Percentiles rank a stretch among this genome's conserved stretches.
phyloP scores from a whole-genome alignment of 768 basidiomycete species.

The button mushroom (Agaricus bisporus) region DNA sequence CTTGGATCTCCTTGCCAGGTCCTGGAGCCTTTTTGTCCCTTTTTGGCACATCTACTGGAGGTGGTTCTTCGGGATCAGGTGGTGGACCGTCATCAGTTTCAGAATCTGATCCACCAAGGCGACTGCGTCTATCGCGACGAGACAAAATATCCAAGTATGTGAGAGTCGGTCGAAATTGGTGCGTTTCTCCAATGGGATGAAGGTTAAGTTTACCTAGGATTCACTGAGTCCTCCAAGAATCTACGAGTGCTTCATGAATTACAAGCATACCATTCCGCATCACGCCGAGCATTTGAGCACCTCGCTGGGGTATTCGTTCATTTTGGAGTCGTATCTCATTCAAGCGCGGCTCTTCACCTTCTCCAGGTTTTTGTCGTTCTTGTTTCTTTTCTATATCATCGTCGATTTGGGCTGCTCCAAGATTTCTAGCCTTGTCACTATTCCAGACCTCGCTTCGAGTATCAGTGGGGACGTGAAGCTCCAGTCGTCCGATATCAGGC shows the following conservation, averaged over 20 bases:
- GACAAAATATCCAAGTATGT: slow-evolving; percentile 74
- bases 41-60: slow-evolving; percentile 36
- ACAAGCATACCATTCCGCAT: slow-evolving; percentile 55
- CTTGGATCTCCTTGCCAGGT: slow-evolving; percentile 74
- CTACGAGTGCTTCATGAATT: neutral
- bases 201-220: slow-evolving; percentile 62
- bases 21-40: slow-evolving; percentile 55
- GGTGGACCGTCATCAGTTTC: slow-evolving; percentile 79
- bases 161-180: slow-evolving; percentile 78
- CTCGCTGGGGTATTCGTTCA: slow-evolving; percentile 61
- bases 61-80: slow-evolving; percentile 70
- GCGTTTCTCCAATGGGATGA: slow-evolving; percentile 70
- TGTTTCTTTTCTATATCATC: slow-evolving; percentile 81
- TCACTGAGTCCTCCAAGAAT: slow-evolving; percentile 10
- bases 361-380: slow-evolving; percentile 40
- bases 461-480: slow-evolving; percentile 81
- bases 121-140: slow-evolving; percentile 50
- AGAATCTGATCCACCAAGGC: slow-evolving; percentile 50
- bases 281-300: slow-evolving; percentile 71
- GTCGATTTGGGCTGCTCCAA: slow-evolving; percentile 60
- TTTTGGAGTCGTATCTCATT: slow-evolving; percentile 68
- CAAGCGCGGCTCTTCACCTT: slow-evolving; percentile 52
- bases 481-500: slow-evolving; percentile 52
- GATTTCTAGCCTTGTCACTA: slow-evolving; percentile 55
- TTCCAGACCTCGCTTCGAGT: slow-evolving; percentile 79